Percentiles rank a stretch among this genome's conserved stretches.
These are phyloP conservation scores for Yamadazyma oceani DNA, from an alignment of 1,139 yeast genomes.

Conservation along the genomic window DNA sequence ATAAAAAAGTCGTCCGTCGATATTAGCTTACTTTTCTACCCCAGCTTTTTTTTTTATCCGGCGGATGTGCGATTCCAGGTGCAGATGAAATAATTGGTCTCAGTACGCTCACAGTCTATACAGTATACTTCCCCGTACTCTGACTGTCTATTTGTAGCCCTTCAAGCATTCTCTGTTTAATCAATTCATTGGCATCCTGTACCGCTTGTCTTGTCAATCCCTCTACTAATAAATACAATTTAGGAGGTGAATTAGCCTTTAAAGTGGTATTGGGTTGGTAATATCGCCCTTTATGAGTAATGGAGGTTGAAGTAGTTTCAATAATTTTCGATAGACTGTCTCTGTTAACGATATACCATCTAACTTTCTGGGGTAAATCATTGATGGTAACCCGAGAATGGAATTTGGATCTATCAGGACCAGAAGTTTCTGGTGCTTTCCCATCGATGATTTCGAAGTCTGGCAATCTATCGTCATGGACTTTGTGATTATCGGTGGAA, in stretches of 20 bases:
- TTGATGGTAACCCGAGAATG: conserved; percentile 77
- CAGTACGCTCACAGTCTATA: too few relatives aligned
- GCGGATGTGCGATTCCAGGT: conserved; percentile 1
- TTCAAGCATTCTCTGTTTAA: conserved; percentile 60
- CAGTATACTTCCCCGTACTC: conserved; percentile 42
- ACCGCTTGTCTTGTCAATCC: conserved; percentile 69
- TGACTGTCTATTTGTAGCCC: conserved; percentile 53
- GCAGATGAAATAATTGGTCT: conserved; percentile 2
- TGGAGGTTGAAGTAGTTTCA: conserved; percentile 73
- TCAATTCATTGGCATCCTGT: conserved; percentile 60
- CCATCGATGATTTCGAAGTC: conserved; percentile 56
- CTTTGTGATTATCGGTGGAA: conserved; percentile 3
- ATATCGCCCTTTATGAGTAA: conserved; percentile 80
- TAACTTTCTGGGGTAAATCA: conserved; percentile 80
- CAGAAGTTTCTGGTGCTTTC: conserved; percentile 56
- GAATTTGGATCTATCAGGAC: conserved; percentile 63
- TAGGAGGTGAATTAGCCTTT: conserved; percentile 52
- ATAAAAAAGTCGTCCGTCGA: too few relatives aligned
- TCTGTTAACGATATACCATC: conserved; percentile 80
- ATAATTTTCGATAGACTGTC: conserved; percentile 64
- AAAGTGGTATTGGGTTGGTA: conserved; percentile 56
- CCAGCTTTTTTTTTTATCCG: too few relatives aligned
- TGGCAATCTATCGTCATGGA: conserved; percentile 26
- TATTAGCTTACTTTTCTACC: too few relatives aligned
- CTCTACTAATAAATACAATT: conserved; percentile 77